Percentiles rank a stretch among this genome's conserved stretches.
Conservation (phyloP, 2,329 filamentous ascomycete species). For the Verruconis gallopava region DNA sequence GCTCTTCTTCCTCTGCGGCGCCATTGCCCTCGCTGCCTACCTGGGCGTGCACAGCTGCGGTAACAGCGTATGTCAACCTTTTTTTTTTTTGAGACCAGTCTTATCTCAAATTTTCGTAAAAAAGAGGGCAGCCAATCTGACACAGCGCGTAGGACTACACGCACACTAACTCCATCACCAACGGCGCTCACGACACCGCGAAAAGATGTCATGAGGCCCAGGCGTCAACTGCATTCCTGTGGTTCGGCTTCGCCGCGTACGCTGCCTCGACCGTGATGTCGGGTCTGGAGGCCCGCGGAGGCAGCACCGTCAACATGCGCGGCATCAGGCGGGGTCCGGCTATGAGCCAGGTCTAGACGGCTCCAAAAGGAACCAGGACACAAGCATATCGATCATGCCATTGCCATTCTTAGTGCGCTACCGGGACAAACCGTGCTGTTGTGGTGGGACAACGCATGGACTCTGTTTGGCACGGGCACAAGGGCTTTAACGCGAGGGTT, state of each 20-base stretch:
- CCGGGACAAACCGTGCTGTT: too few species aligned
- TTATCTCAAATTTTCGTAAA: too few species aligned
- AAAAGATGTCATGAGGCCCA: slow-evolving; percentile 65
- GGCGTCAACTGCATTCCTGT: slow-evolving; percentile 62
- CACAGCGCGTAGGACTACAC: slow-evolving; percentile 26
- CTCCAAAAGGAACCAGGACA: too few species aligned
- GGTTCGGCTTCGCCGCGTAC: slow-evolving; percentile 60
- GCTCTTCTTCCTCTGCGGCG: slow-evolving; percentile 58
- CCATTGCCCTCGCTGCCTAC: slow-evolving; percentile 57
- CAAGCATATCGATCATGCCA: too few species aligned
- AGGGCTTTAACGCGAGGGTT: too few species aligned
- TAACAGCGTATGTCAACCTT: slow-evolving; percentile 34
- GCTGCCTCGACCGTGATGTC: slow-evolving; percentile 42
- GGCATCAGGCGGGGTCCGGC: slow-evolving; percentile 32
- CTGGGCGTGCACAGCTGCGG: slow-evolving; percentile 57
- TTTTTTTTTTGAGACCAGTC: too few species aligned
- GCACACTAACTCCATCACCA: slow-evolving; percentile 45
- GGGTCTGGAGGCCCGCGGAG: slow-evolving; percentile 38
- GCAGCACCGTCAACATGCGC: slow-evolving; percentile 32
- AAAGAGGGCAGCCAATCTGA: too few species aligned
- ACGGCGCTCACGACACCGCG: slow-evolving; percentile 43
- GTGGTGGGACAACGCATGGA: too few species aligned
- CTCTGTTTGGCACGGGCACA: too few species aligned
- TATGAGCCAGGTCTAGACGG: slow-evolving; percentile 48
- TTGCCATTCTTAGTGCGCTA: too few species aligned